Base-by-base conservation (phyloP, 495 filamentous ascomycete species). In the Polyplosphaeria fusca region DNA sequence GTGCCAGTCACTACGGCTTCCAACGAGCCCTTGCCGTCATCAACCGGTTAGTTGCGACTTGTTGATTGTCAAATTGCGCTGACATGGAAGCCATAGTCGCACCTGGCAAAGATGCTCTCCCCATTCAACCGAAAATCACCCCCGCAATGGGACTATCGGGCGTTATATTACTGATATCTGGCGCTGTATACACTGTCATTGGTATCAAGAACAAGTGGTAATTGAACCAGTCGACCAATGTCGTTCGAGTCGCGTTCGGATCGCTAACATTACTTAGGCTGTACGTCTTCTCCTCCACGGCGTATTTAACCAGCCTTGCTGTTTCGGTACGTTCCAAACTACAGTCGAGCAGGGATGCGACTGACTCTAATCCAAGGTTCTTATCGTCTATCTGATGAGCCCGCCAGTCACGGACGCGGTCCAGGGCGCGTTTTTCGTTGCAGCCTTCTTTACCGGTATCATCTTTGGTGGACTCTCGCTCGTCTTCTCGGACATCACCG, bases 371-470 rank as follows among this genome's bases (percentile, higher is more conserved):
- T 14, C 14, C 30, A 37, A 82, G 77, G 79, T 95, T 19, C 72
- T 97, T 7, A 91, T 97, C 56, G 70, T 93, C 40, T 97, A 96
- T 66, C 86, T 96, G 42, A 93, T 92, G 86, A 85, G 77, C 45
- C 86, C 84, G 1, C 91, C 92, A 0, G 81, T 95, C 42, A 78
- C 73, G 56, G 73, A 86, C 64, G 89, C 82, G 0, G 76, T 95
- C 5, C 88, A 96, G 70, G 92, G 91, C 37, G 92, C 85, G 24
- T 96, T 93, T 67, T 79, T 97, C 20, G 88, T 93, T 3, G 92
- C 90, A 9, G 82, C 80, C 14, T 78, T 85, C 32, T 73, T 89
- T 54, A 86, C 91, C 4, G 91, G 91, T 4, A 55, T 83, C 1
- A 79, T 91, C 20, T 82, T 95, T 49, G 92, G 92, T 5, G 86